phyloP scores from a whole-genome alignment of 1,284 basidiomycete species.

The Ceratobasidium sp. region DNA sequence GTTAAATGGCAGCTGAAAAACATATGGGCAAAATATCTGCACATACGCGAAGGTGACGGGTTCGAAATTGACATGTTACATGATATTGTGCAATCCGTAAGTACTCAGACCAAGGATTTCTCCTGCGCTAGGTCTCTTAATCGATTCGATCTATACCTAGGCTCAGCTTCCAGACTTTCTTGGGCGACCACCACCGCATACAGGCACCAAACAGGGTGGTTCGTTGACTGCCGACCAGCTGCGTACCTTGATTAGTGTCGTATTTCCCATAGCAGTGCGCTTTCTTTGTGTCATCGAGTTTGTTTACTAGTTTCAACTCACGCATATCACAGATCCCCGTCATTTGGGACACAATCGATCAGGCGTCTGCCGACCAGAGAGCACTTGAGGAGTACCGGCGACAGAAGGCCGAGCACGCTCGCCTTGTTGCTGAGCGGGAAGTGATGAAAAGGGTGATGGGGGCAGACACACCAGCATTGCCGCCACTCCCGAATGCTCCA shows the following conservation, averaged over 20 bases:
- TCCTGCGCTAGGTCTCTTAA: background rate
- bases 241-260: constrained; percentile 6
- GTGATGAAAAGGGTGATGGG: background rate
- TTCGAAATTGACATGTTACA: constrained; percentile 23
- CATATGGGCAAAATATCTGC: constrained; percentile 15
- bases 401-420: background rate
- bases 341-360: constrained; percentile 27
- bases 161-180: constrained; percentile 33
- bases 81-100: constrained; percentile 4
- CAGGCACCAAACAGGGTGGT: constrained; percentile 26
- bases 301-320: background rate
- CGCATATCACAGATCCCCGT: constrained; percentile 14
- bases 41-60: constrained; percentile 24
- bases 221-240: constrained; percentile 30
- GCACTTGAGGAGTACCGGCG: constrained; percentile 21
- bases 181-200: constrained; percentile 25
- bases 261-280: constrained; percentile 35
- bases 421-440: background rate
- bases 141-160: background rate
- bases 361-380: background rate
- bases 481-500: constrained; percentile 12
- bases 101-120: background rate
- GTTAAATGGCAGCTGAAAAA: constrained; percentile 27
- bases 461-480: background rate
- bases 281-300: background rate